Conservation (phyloP, 805 yeast genomes). For the Monosporozyma yasuniensis region DNA sequence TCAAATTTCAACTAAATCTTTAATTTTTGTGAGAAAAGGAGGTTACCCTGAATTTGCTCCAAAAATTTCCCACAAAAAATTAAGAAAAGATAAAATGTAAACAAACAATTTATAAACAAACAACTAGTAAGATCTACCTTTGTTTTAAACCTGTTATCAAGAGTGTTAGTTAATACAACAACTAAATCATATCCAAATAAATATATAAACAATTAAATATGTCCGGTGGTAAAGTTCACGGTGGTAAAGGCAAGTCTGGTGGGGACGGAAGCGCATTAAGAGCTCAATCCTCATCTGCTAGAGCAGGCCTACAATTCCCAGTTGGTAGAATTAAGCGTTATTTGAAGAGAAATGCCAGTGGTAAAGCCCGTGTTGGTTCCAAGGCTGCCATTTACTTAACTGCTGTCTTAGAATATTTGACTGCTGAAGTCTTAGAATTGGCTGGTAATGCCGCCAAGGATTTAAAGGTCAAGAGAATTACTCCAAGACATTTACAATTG, state of each 20-base stretch:
- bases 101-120: background rate
- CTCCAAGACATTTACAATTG: constrained; percentile 93
- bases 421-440: constrained; percentile 94
- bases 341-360: constrained; percentile 82
- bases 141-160: background rate
- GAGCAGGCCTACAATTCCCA: constrained; percentile 94
- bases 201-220: constrained; percentile 31
- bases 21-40: background rate
- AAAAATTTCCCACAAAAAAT: background rate
- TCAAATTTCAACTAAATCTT: background rate
- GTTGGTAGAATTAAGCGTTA: constrained; percentile 98
- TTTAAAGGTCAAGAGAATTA: constrained; percentile 88
- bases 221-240: constrained; percentile 88
- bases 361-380: constrained; percentile 79
- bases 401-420: constrained; percentile 89
- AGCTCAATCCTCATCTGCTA: constrained; percentile 83
- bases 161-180: background rate
- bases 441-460: constrained; percentile 99
- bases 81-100: background rate
- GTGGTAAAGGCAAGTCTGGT: constrained; percentile 94
- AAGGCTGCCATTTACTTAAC: constrained; percentile 94
- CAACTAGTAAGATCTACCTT: background rate
- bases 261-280: constrained; percentile 35
- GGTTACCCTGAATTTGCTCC: background rate
- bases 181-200: background rate